Conservation (phyloP, 208 protist species). For the Trypanosoma theileri region DNA sequence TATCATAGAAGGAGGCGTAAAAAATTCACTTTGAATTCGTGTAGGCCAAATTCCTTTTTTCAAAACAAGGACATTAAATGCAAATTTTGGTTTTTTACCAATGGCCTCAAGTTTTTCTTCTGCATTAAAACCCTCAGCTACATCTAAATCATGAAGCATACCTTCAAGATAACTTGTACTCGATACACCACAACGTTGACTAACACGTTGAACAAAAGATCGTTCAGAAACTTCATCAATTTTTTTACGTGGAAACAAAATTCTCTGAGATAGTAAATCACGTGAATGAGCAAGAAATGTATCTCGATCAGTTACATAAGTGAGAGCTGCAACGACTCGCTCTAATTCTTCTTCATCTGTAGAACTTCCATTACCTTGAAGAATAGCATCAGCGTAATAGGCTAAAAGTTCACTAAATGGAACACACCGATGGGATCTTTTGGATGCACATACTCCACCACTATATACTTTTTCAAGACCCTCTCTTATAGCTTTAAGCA, state of each 20-base stretch:
- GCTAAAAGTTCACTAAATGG: conserved; percentile 79
- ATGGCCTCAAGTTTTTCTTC: conserved; percentile 41
- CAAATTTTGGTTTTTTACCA: conserved; percentile 37
- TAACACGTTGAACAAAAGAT: conserved; percentile 63
- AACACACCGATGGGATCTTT: conserved; percentile 25
- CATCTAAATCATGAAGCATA: conserved; percentile 82
- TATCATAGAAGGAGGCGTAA: conserved; percentile 28
- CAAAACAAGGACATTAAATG: conserved; percentile 55
- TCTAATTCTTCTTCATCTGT: conserved; percentile 54
- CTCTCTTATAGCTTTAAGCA: conserved; percentile 69
- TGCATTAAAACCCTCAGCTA: conserved; percentile 47
- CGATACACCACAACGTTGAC: conserved; percentile 60
- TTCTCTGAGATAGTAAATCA: conserved; percentile 78
- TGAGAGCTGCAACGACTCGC: conserved; percentile 53
- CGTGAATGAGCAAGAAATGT: conserved; percentile 68
- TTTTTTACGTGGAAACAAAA: conserved; percentile 62
- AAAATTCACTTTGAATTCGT: conserved; percentile 41
- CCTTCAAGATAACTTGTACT: conserved; percentile 83
- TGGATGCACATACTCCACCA: conserved; percentile 43
- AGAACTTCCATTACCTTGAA: conserved; percentile 45
- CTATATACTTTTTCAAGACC: conserved; percentile 71
- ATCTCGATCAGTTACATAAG: conserved; percentile 77
- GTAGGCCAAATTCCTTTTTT: conserved; percentile 86
- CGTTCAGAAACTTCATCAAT: conserved; percentile 71
- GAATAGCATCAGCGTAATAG: conserved; percentile 67